Conservation (phyloP, 192 early-diverging fungal genomes). For the Coemansia sp. region DNA sequence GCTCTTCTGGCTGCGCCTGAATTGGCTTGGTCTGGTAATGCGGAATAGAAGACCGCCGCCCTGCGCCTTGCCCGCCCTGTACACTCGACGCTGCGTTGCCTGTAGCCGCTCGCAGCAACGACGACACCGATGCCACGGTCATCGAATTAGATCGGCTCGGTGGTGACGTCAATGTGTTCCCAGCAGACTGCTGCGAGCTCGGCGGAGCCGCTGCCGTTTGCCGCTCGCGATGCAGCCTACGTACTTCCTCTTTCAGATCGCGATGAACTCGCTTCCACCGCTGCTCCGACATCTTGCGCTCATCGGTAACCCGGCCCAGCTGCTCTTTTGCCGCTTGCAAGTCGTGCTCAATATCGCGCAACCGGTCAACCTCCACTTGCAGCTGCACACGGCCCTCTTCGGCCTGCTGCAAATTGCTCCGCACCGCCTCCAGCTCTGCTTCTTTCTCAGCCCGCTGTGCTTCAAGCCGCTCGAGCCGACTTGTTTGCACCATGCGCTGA, state of each 20-base stretch:
- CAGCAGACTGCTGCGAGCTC: not conserved
- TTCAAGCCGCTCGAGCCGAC: slow-evolving; percentile 40
- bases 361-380: slow-evolving; percentile 43
- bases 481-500: slow-evolving; percentile 18
- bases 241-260: slow-evolving; percentile 54
- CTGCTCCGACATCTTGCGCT: slow-evolving; percentile 47
- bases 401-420: slow-evolving; percentile 29
- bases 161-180: not conserved
- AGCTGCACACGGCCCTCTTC: slow-evolving; percentile 29
- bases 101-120: slow-evolving; percentile 49
- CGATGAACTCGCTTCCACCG: slow-evolving; percentile 54
- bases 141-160: slow-evolving; percentile 45
- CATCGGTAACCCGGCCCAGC: slow-evolving; percentile 32
- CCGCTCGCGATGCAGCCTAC: slow-evolving; percentile 45
- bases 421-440: slow-evolving; percentile 49
- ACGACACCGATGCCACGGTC: slow-evolving; percentile 48
- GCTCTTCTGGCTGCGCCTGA: not conserved
- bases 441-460: slow-evolving; percentile 34
- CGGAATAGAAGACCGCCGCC: slow-evolving; percentile 1
- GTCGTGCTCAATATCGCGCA: slow-evolving; percentile 46
- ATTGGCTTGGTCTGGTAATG: slow-evolving; percentile 5
- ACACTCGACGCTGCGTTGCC: slow-evolving; percentile 24
- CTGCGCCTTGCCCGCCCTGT: not conserved
- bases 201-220: not conserved
- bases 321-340: slow-evolving; percentile 18